phyloP scores from a whole-genome alignment of 495 filamentous ascomycete species.

The Pyrenula aspistea region DNA sequence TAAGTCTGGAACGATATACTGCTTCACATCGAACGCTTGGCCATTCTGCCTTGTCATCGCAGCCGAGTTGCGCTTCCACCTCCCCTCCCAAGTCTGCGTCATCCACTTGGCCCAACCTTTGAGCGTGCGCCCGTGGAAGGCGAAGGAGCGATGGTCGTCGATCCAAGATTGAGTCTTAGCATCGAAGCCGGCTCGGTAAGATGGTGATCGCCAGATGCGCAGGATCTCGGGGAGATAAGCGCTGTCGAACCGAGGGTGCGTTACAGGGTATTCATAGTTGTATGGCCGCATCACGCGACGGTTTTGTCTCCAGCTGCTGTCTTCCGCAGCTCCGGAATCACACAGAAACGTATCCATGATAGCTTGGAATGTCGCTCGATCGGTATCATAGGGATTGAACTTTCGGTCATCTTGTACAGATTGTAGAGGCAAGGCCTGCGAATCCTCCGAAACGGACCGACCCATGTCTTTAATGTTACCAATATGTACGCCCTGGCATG shows the following conservation, averaged over 20 bases:
- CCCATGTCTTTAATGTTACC: not conserved
- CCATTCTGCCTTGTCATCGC: not conserved
- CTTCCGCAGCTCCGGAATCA: not conserved
- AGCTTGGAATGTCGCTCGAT: not conserved
- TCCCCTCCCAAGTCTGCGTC: not conserved
- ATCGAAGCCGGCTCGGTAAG: not conserved
- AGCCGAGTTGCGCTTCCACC: not conserved
- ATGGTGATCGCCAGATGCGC: not conserved
- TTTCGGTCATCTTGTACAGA: not conserved
- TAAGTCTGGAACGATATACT: not conserved
- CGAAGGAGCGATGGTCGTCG: not conserved
- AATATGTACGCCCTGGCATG: not conserved
- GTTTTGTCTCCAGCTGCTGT: not conserved
- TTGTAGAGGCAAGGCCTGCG: not conserved
- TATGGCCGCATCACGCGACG: not conserved
- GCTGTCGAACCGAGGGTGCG: not conserved
- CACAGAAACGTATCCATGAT: not conserved
- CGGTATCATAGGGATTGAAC: not conserved
- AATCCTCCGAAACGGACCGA: not conserved
- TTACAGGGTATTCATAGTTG: not conserved
- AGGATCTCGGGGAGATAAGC: not conserved
- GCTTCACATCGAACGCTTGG: not conserved
- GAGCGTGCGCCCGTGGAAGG: not conserved
- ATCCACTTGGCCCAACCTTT: not conserved
- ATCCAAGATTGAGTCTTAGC: not conserved